These are phyloP conservation scores for Kluyveromyces starmeri DNA, from an alignment of 805 yeast species.

Conservation along the genomic window DNA sequence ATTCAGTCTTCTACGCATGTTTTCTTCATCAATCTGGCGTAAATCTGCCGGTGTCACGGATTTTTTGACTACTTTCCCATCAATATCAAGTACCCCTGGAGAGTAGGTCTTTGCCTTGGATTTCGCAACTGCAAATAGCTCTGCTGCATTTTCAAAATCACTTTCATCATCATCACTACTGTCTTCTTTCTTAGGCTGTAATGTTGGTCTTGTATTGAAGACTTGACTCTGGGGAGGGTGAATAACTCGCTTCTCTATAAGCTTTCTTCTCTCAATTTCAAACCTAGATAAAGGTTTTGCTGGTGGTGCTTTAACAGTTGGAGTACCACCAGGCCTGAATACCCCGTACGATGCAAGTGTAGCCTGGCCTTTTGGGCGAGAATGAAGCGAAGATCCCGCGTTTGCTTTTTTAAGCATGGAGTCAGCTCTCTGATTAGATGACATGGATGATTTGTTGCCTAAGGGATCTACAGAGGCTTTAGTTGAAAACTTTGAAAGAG, in stretches of 20 bases:
- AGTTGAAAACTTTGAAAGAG: constrained; percentile 8
- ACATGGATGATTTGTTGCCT: not conserved
- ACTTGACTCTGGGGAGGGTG: constrained; percentile 45
- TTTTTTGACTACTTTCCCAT: constrained; percentile 32
- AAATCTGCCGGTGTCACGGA: constrained; percentile 31
- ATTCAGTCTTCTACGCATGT: constrained; percentile 70
- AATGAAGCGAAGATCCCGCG: constrained; percentile 20
- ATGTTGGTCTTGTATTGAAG: constrained; percentile 34
- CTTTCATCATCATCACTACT: constrained; percentile 35
- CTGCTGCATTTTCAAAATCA: constrained; percentile 31
- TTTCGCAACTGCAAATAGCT: constrained; percentile 28
- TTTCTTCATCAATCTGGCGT: constrained; percentile 54
- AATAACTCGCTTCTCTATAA: constrained; percentile 24
- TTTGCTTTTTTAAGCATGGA: constrained; percentile 26
- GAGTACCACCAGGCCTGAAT: constrained; percentile 22
- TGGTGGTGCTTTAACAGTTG: constrained; percentile 15
- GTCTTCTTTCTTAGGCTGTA: constrained; percentile 19
- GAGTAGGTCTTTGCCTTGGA: constrained; percentile 24
- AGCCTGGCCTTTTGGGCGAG: constrained; percentile 28
- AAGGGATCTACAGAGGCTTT: not conserved
- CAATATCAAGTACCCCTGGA: constrained; percentile 35
- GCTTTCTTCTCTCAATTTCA: constrained; percentile 32
- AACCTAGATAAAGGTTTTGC: constrained; percentile 30
- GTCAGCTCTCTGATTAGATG: constrained; percentile 18
- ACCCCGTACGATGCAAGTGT: constrained; percentile 33